These are phyloP conservation scores for Cornus florida DNA, from an alignment of 148 eudicot genomes.

Conservation along the genomic window DNA sequence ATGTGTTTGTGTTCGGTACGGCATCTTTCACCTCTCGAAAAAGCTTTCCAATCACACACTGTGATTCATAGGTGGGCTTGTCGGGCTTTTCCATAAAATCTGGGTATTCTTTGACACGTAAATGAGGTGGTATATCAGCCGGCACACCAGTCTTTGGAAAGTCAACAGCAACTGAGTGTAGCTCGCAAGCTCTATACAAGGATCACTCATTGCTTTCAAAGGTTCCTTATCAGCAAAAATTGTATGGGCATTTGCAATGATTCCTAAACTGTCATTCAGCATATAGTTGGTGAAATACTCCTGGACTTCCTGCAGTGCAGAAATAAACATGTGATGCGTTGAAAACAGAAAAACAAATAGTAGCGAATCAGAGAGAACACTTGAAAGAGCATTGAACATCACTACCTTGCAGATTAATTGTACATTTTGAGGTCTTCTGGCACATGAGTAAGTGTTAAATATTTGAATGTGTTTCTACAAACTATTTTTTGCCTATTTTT, in stretches of 20 bases:
- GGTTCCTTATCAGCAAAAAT: conserved; percentile 37
- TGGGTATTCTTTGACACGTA: no score
- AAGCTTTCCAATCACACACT: conserved; percentile 39
- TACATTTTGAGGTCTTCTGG: no score
- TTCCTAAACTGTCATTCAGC: conserved; percentile 47
- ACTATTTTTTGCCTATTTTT: no score
- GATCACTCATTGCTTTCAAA: conserved; percentile 17
- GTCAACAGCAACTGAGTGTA: no score
- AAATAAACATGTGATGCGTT: not conserved
- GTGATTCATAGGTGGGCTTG: conserved; percentile 43
- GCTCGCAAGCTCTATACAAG: no score
- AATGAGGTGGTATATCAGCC: no score
- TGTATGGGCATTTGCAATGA: conserved; percentile 43
- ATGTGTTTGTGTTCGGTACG: conserved; percentile 27
- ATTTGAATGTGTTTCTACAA: no score
- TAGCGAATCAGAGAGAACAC: no score
- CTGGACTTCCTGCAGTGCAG: conserved; percentile 39
- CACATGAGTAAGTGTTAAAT: no score
- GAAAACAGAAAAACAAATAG: not conserved
- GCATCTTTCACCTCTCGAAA: conserved; percentile 39
- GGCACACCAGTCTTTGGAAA: no score
- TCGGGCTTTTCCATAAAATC: conserved; percentile 56
- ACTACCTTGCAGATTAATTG: no score
- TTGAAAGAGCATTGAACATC: no score
- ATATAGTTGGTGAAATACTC: conserved; percentile 47